Base-by-base conservation (phyloP, 129 eudicot genomes). In the Silybum marianum region DNA sequence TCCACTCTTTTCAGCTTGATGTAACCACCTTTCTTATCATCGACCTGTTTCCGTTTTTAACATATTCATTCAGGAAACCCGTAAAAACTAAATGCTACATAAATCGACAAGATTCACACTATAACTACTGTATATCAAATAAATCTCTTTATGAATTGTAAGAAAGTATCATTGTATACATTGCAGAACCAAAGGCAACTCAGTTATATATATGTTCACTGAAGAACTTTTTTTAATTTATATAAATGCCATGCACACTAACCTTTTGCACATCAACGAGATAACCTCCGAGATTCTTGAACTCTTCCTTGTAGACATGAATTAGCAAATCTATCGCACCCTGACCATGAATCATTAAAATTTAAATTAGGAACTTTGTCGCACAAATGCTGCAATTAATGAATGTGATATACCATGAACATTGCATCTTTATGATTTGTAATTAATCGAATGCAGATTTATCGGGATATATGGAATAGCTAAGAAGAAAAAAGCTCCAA, bases 201-300 rank as follows among this genome's bases (percentile, higher is more conserved):
- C 19, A n/a, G n/a, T 44, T 48, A 13, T 48, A 48, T 60, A 60
- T 58, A 58, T 18, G 12, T n/a, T 58, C 12, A n/a, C 9, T 4
- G 66, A 18, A 58, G 66, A 16, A 58, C 3, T 7, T 18, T 1
- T 18, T n/a, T 46, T 3, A 12, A 40, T 66, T 34, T 21, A 19
- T 63, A 4, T 32, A 54, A 6, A n/a, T 21, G 54, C 7, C 73
- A n/a, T n/a, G n/a, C n/a, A 83, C 38, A 46, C 85, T 6, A 70
- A 89, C 97, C 84, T 79, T 72, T 46, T 89, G 82, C 71, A 79
- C 71, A 70, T 93, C 86, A 0, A 93, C 86, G 6, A 93, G 71
- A 60, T 88, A 86, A 18, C 95, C 95, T 19, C 97, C 96, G 3
- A 90, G 77, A 63, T 69, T 82, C 12, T 84, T 87, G 63, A 93